Base-by-base conservation (phyloP, 768 basidiomycete species). In the Mycena sanguinolenta region DNA sequence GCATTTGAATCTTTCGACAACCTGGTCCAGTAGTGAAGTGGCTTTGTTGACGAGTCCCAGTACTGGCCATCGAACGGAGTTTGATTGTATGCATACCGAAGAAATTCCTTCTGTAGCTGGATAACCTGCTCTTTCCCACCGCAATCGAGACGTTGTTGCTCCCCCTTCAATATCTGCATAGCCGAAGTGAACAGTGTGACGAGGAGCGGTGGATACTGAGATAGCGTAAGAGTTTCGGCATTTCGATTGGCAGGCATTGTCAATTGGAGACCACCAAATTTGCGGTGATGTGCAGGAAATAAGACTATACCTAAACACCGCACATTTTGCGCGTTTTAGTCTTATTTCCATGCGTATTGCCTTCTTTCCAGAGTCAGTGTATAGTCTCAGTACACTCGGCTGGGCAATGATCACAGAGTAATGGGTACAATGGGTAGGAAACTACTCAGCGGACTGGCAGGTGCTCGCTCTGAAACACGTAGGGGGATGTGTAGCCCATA, bases 1-100 rank as follows among this genome's bases (percentile, higher is more conserved):
- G 76, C 73, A 69, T 76, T 75, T 52, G 76, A 75, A 57, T 78
- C 75, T 10, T 42, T 65, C 36, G 71, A 42, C 7, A 77, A 44
- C 30, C 9, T 27, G 3, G 16, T 66, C 78, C 78, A 79, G 66
- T 75, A 79, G 21, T 74, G 71, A 28, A 79, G 67, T 0, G 75
- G 75, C 17, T 79, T 76, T 6, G 58, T 75, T 36, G 63, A 52
- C 1, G 65, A 64, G 14, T 50, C 59, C 70, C 71, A 78, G 9
- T 58, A 25, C 19, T 70, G 67, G 53, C 59, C 69, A 9, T 39
- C 44, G 34, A 77, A 77, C 12, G 75, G 75, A 21, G 73, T 71
- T 19, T 67, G 57, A 42, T 76, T 72, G 55, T 79, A 75, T 25
- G 73, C 71, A 52, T 74, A 79, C n/a, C 63, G 38, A 32, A 67